Evolutionary conservation across 106 monocot species (phyloP).

Genomic region (Phalaenopsis aphrodite): DNA sequence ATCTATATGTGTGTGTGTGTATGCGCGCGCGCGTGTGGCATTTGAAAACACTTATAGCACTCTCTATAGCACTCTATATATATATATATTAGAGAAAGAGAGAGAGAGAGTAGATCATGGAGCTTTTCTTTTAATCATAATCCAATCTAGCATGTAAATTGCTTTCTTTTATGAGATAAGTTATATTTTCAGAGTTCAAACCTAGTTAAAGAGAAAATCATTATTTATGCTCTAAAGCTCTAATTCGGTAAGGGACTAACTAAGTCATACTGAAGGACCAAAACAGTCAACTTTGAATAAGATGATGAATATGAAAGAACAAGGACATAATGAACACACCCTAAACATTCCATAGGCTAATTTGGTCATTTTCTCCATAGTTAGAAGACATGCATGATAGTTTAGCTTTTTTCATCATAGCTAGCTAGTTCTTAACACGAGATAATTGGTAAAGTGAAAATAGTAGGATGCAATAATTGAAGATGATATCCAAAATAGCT

Average conservation of each 20-base stretch:
- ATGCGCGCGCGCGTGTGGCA: too few relatives aligned
- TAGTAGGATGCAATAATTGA: too few relatives aligned
- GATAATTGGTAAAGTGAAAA: background rate
- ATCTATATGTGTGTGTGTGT: too few relatives aligned
- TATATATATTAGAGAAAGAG: background rate
- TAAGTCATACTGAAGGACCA: too few relatives aligned
- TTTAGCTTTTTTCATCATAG: too few relatives aligned
- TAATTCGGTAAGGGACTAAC: too few relatives aligned
- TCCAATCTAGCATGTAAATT: background rate
- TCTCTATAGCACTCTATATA: too few relatives aligned
- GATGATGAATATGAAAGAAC: background rate
- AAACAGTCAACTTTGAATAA: too few relatives aligned
- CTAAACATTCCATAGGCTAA: background rate
- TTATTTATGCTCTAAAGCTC: too few relatives aligned
- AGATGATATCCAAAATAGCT: background rate
- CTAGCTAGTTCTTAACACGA: background rate
- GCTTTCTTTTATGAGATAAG: background rate
- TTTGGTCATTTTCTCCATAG: background rate
- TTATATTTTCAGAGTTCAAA: background rate
- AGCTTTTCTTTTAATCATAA: background rate
- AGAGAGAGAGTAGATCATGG: background rate
- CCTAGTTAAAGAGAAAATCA: background rate
- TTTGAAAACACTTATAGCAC: background rate
- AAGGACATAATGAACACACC: background rate
- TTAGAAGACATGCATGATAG: background rate